phyloP scores from a whole-genome alignment of 1,284 basidiomycete species.

The Ustilago lituana region DNA sequence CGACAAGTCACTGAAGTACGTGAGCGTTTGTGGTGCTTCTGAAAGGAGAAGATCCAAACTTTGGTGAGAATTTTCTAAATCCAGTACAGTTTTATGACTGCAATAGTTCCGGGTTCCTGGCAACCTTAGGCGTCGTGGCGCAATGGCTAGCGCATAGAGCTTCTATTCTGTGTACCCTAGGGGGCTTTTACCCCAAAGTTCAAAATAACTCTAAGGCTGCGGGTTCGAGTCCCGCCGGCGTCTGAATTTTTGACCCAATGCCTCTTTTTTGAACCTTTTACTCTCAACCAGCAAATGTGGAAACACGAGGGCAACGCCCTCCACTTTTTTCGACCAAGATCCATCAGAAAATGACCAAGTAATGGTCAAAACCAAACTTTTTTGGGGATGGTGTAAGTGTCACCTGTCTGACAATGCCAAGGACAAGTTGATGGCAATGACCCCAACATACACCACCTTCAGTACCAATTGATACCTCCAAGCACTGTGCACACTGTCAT shows the following conservation, averaged over 20 bases:
- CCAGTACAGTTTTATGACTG: constrained; percentile 11
- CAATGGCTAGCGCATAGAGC: constrained; percentile 56
- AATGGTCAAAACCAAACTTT: too few species aligned
- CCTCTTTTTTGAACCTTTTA: background rate
- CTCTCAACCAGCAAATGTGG: constrained; percentile 1
- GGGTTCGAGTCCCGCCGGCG: constrained; percentile 53
- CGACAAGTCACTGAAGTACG: too few species aligned
- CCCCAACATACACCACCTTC: too few species aligned
- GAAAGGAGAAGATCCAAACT: too few species aligned
- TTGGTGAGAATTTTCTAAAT: too few species aligned
- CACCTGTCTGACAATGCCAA: too few species aligned
- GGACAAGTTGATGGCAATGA: too few species aligned
- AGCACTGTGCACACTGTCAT: too few species aligned
- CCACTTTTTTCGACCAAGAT: constrained; percentile 12
- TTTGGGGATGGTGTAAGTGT: too few species aligned
- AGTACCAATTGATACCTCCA: too few species aligned
- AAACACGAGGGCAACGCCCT: constrained; percentile 4
- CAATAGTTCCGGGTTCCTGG: background rate
- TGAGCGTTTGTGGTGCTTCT: too few species aligned
- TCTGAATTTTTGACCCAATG: constrained; percentile 5
- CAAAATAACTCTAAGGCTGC: constrained; percentile 45
- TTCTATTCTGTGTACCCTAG: constrained; percentile 38
- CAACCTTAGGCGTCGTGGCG: constrained; percentile 40
- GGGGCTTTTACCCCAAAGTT: background rate
- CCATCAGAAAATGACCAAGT: constrained; percentile 12